Percentiles rank a stretch among this genome's conserved stretches.
Evolutionary conservation across 192 early-diverging fungal species (phyloP).

Genomic region (Paraglomus brasilianum): DNA sequence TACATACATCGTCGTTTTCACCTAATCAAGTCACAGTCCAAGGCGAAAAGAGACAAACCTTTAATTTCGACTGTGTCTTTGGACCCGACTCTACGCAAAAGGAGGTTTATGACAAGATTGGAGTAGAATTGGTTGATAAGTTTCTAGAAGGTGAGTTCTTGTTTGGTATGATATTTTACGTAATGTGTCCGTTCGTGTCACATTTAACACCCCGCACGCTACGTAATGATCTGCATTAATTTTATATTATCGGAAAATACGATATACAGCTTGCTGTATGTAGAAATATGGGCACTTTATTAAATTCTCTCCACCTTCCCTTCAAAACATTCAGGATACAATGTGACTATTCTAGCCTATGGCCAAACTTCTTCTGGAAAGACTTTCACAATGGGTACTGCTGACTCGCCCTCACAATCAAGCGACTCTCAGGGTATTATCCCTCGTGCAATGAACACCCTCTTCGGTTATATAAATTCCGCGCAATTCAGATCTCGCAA

Average conservation of each 20-base stretch:
- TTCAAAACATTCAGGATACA: constrained; percentile 72
- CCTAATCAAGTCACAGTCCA: constrained; percentile 27
- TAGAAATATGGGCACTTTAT: constrained; percentile 8
- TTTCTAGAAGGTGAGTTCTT: constrained; percentile 47
- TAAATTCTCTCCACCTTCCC: not conserved
- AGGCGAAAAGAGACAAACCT: constrained; percentile 32
- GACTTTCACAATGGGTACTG: constrained; percentile 95
- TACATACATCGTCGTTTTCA: not conserved
- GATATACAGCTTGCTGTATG: not conserved
- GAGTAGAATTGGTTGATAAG: constrained; percentile 46
- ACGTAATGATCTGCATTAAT: constrained; percentile 6
- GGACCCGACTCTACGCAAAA: constrained; percentile 56
- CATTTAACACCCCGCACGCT: not conserved
- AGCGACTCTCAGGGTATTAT: constrained; percentile 58
- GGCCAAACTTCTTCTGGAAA: constrained; percentile 95
- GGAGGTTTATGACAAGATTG: constrained; percentile 54
- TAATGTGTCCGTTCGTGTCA: not conserved
- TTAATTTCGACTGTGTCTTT: constrained; percentile 71
- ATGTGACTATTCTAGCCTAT: constrained; percentile 92
- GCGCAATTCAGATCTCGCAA: constrained; percentile 35
- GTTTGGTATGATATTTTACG: not conserved
- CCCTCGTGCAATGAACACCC: constrained; percentile 63
- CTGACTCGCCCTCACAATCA: constrained; percentile 34
- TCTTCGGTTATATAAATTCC: constrained; percentile 51
- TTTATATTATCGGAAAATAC: not conserved